Evolutionary conservation across 1,284 basidiomycete genomes (phyloP), one percentile per base, ranked within the genome.

Genomic region (Trichosporon coremiiforme): DNA sequence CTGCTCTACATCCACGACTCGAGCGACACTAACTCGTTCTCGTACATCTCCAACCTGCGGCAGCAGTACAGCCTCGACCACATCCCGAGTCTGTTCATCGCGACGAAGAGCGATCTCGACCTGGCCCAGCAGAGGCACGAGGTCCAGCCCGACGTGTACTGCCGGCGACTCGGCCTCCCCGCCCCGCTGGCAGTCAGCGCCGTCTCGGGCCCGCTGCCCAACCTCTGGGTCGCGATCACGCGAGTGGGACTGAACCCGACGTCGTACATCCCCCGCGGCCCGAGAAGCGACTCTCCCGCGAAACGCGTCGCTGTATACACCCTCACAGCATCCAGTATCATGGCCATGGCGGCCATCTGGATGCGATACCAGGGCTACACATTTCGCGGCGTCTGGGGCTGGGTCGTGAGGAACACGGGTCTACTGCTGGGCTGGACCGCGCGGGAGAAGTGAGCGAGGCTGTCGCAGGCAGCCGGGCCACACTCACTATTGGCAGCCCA

Each of bases 11-110:
- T 98, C 47, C 91, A 98, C 82, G 96, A 99, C 84, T 97, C 94
- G 68, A 95, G 93, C 79, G 97, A 99, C 82, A 98, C 97, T 29
- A 98, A 98, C 83, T 98, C 95, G 12, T 99, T 99, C 82, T 95
- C 93, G 65, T 98, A 99, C 85, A 94, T 99, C 79, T 96, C 94
- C 75, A 98, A 98, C 85, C 85, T 98, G 31, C 83, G 96, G 92
- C 95, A 98, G 91, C 94, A 96, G 87, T 97, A 98, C 82, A 94
- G 89, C 73, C 86, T 96, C 41, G 94, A 98, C 81, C 90, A 94
- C 80, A 92, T 97, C 80, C 95, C 96, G 10, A 93, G 92, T 31
- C 85, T 98, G 31, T 98, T 98, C 80, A 94, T 99, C n/a, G 96
- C 97, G 13, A 99, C 96, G 36, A 99, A 99, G 85, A 95, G 94